Conservation (phyloP, 2,329 filamentous ascomycete species). For the Didymellaceae sp. region DNA sequence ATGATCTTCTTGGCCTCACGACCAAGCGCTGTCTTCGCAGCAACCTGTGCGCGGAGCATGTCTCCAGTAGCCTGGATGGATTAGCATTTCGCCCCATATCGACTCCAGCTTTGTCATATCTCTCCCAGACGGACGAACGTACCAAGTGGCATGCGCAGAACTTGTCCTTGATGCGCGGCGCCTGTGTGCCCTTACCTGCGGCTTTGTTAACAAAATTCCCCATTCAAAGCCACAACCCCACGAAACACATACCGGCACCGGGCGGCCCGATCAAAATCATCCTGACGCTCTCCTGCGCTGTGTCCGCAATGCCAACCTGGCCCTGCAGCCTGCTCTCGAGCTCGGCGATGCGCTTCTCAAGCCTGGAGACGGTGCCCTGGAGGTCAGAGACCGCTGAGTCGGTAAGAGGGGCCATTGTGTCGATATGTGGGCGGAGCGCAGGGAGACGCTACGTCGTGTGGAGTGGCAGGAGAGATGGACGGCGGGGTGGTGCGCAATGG, state of each 20-base stretch:
- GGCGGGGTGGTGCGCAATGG: conserved; percentile 31
- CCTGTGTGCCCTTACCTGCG: conserved; percentile 97
- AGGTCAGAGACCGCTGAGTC: conserved; percentile 81
- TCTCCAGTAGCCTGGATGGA: conserved; percentile 85
- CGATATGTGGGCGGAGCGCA: conserved; percentile 21
- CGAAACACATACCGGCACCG: conserved; percentile 78
- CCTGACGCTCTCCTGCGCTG: conserved; percentile 71
- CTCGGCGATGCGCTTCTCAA: conserved; percentile 85
- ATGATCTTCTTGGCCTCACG: conserved; percentile 99
- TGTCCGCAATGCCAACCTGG: conserved; percentile 38
- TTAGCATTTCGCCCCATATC: conserved; percentile 21
- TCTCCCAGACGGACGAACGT: conserved; percentile 47
- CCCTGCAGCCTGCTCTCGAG: conserved; percentile 75
- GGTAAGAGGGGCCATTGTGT: conserved; percentile 83
- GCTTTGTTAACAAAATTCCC: conserved; percentile 32
- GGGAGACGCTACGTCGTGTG: conserved; percentile 17
- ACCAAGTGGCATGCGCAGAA: conserved; percentile 97
- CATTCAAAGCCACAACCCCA: not conserved
- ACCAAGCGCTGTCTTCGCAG: conserved; percentile 93
- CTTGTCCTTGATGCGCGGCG: conserved; percentile 97
- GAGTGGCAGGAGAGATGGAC: conserved; percentile 22
- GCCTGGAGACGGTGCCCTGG: conserved; percentile 80
- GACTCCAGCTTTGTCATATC: not conserved
- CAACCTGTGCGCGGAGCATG: conserved; percentile 98
- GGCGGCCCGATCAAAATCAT: conserved; percentile 98